These are phyloP conservation scores for Kazachstania kunashirensis DNA, from an alignment of 805 yeast species.

Conservation along the genomic window DNA sequence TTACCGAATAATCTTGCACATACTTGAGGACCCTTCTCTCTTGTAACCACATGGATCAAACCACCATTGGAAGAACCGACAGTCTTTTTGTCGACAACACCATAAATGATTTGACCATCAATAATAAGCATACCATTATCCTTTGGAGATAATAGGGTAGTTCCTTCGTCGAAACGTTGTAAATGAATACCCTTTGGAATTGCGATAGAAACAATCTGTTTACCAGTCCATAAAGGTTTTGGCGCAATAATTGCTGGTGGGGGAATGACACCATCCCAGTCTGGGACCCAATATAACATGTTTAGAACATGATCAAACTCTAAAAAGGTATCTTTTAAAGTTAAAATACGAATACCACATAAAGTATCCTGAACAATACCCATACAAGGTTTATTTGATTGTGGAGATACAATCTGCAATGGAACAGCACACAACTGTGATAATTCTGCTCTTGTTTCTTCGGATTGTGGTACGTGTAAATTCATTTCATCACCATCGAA, in stretches of 20 bases:
- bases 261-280: slow-evolving; percentile 97
- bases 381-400: slow-evolving; percentile 98
- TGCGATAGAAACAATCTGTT: slow-evolving; percentile 83
- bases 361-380: slow-evolving; percentile 99
- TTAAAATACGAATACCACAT: slow-evolving; percentile 94
- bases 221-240: slow-evolving; percentile 95
- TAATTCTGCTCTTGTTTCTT: slow-evolving; percentile 93
- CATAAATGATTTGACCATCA: slow-evolving; percentile 94
- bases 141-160: slow-evolving; percentile 71
- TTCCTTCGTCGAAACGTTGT: slow-evolving; percentile 87
- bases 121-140: slow-evolving; percentile 94
- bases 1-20: slow-evolving; percentile 89
- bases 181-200: slow-evolving; percentile 94
- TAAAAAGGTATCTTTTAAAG: slow-evolving; percentile 78
- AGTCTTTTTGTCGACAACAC: slow-evolving; percentile 96
- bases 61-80: slow-evolving; percentile 99
- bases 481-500: slow-evolving; percentile 99
- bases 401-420: slow-evolving; percentile 94
- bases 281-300: slow-evolving; percentile 94
- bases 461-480: slow-evolving; percentile 97
- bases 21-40: slow-evolving; percentile 89
- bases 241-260: slow-evolving; percentile 92
- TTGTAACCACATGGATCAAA: slow-evolving; percentile 89
- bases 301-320: slow-evolving; percentile 94
- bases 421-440: slow-evolving; percentile 96